Percentiles rank a stretch among this genome's conserved stretches.
phyloP scores from a whole-genome alignment of 768 basidiomycete species.

The Gloeophyllum trabeum region DNA sequence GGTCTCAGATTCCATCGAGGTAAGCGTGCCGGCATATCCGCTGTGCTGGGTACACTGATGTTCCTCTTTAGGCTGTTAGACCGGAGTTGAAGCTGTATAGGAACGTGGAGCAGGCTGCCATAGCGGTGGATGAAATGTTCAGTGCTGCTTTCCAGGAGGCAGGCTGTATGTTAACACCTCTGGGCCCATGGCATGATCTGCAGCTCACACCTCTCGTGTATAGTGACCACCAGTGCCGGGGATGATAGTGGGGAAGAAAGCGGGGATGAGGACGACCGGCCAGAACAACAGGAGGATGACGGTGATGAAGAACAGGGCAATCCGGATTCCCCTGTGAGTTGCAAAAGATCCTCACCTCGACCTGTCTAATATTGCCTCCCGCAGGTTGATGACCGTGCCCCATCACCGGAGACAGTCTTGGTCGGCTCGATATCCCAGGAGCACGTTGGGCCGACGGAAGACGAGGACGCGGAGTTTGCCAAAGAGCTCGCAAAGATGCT shows the following conservation, averaged over 20 bases:
- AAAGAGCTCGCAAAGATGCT: slow-evolving; percentile 95
- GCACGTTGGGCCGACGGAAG: slow-evolving; percentile 71
- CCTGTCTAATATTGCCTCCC: not conserved
- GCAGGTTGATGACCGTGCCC: slow-evolving; percentile 56
- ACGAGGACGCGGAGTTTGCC: slow-evolving; percentile 88
- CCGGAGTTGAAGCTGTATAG: slow-evolving; percentile 67
- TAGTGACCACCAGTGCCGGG: slow-evolving; percentile 20
- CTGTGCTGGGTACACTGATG: slow-evolving; percentile 1
- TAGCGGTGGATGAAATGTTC: slow-evolving; percentile 86
- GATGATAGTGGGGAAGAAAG: slow-evolving; percentile 52
- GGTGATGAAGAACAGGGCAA: slow-evolving; percentile 46
- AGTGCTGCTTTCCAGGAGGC: slow-evolving; percentile 50
- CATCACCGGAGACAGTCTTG: slow-evolving; percentile 76
- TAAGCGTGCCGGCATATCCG: slow-evolving; percentile 18
- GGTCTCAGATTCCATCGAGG: slow-evolving; percentile 90
- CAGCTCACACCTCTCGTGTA: slow-evolving; percentile 10
- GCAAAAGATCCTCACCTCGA: not conserved
- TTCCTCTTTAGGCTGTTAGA: slow-evolving; percentile 55
- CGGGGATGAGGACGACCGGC: slow-evolving; percentile 33
- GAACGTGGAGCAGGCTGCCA: slow-evolving; percentile 76
- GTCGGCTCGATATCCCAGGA: slow-evolving; percentile 57
- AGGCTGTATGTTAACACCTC: slow-evolving; percentile 28
- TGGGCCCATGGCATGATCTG: not conserved
- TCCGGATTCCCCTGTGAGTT: slow-evolving; percentile 43
- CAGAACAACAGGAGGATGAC: slow-evolving; percentile 46